phyloP scores from a whole-genome alignment of 1,284 basidiomycete species.

The Xanthoconium separans region DNA sequence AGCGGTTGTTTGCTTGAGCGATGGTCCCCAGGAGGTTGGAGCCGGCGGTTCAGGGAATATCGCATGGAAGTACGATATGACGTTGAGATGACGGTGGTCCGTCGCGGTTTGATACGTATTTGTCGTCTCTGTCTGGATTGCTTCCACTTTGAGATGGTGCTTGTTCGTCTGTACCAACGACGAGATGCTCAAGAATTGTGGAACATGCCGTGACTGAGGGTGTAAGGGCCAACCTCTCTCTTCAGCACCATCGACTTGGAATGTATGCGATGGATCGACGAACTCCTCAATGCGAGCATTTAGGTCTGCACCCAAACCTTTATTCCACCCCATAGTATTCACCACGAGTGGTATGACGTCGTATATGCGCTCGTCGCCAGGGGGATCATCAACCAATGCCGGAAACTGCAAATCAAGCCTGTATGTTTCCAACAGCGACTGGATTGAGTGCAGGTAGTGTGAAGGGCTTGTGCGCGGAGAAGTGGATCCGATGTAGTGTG shows the following conservation, averaged over 20 bases:
- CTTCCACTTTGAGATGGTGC: conserved; percentile 20
- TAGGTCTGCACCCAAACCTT: conserved; percentile 89
- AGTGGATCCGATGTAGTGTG: conserved; percentile 83
- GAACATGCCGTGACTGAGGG: conserved; percentile 31
- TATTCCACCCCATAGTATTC: conserved; percentile 97
- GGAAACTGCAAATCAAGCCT: conserved; percentile 67
- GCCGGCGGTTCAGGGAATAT: conserved; percentile 38
- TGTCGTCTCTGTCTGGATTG: conserved; percentile 21
- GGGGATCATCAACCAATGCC: conserved; percentile 24
- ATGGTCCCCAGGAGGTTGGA: conserved; percentile 7
- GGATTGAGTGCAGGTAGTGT: conserved; percentile 74
- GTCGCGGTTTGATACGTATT: conserved; percentile 59
- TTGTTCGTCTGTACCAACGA: background rate
- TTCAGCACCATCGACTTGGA: conserved; percentile 20
- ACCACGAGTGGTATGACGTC: conserved; percentile 82
- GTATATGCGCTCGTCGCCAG: conserved; percentile 40
- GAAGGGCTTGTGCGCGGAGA: conserved; percentile 79
- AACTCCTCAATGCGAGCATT: conserved; percentile 67
- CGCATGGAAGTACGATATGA: conserved; percentile 86
- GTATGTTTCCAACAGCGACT: conserved; percentile 71
- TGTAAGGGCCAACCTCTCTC: conserved; percentile 25
- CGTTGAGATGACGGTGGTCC: conserved; percentile 71
- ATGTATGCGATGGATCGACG: conserved; percentile 52
- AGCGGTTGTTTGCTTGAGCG: conserved; percentile 37
- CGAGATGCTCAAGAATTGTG: background rate